Evolutionary conservation across 2,329 filamentous ascomycete genomes (phyloP).

Genomic region (Penicillium janthinellum): DNA sequence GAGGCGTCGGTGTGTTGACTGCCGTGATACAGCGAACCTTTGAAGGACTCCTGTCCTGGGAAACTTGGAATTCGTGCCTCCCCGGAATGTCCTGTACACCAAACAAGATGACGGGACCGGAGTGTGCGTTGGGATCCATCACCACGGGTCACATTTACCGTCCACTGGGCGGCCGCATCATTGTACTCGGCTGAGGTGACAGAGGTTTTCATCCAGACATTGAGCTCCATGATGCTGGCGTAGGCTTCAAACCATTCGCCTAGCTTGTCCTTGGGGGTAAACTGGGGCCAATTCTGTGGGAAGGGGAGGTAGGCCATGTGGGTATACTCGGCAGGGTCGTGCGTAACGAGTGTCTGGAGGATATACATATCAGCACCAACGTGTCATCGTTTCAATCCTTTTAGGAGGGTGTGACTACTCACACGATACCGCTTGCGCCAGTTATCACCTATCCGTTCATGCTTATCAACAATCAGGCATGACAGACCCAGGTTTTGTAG

Average conservation of each 20-base stretch:
- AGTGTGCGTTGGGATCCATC: conserved; percentile 35
- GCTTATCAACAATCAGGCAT: conserved; percentile 49
- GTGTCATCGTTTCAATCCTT: background rate
- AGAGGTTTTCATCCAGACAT: conserved; percentile 47
- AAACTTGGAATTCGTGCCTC: conserved; percentile 47
- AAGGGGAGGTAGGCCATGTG: conserved; percentile 45
- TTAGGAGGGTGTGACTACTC: background rate
- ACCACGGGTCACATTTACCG: conserved; percentile 33
- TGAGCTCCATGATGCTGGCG: conserved; percentile 52
- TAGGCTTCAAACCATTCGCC: conserved; percentile 54
- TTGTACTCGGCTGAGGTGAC: conserved; percentile 46
- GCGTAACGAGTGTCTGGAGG: conserved; percentile 30
- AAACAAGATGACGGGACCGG: conserved; percentile 50
- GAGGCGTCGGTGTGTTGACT: conserved; percentile 46
- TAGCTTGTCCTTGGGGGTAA: conserved; percentile 52
- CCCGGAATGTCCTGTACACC: conserved; percentile 51
- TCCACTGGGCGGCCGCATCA: conserved; percentile 42
- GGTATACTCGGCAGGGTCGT: conserved; percentile 45
- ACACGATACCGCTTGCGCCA: conserved; percentile 55
- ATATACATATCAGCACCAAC: background rate
- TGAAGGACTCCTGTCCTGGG: conserved; percentile 44
- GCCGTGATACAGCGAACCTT: conserved; percentile 50
- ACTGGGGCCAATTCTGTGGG: conserved; percentile 46
- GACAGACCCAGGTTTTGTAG: conserved; percentile 45
- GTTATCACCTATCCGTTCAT: conserved; percentile 51